Evolutionary conservation across 1,139 yeast genomes (phyloP).

Genomic region (Ogataea hybrid): DNA sequence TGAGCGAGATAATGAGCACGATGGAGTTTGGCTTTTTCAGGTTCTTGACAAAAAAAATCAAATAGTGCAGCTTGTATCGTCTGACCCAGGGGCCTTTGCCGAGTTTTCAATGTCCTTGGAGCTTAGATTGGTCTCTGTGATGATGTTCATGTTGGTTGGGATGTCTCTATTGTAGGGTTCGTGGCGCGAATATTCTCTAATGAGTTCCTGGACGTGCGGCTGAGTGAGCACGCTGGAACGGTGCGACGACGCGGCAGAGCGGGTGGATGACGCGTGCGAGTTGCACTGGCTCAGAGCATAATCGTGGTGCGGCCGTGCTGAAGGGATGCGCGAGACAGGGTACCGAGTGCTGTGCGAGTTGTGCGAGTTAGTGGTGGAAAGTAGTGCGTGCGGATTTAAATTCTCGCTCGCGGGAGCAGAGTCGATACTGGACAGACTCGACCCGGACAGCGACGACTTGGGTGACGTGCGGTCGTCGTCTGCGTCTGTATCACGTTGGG

Average conservation of each 20-base stretch:
- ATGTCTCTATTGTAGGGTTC: constrained; percentile 32
- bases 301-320: constrained; percentile 26
- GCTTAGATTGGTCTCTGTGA: constrained; percentile 33
- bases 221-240: constrained; percentile 12
- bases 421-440: constrained; percentile 15
- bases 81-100: constrained; percentile 30
- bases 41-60: constrained; percentile 43
- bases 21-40: constrained; percentile 72
- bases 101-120: constrained; percentile 30
- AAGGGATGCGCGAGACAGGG: constrained; percentile 29
- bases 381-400: constrained; percentile 16
- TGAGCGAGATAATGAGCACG: constrained; percentile 60
- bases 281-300: constrained; percentile 1
- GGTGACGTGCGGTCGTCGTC: constrained; percentile 8
- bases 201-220: constrained; percentile 28
- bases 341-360: constrained; percentile 4
- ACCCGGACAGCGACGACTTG: constrained; percentile 15
- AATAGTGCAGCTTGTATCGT: constrained; percentile 34
- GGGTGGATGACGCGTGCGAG: constrained; percentile 5
- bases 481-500: background rate
- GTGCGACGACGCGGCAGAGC: constrained; percentile 4
- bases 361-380: constrained; percentile 2
- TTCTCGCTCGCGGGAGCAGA: background rate
- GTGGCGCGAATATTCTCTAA: constrained; percentile 32
- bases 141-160: constrained; percentile 28